These are phyloP conservation scores for Verticillium tricorpus DNA, from an alignment of 2,329 filamentous ascomycete genomes.

Conservation along the genomic window DNA sequence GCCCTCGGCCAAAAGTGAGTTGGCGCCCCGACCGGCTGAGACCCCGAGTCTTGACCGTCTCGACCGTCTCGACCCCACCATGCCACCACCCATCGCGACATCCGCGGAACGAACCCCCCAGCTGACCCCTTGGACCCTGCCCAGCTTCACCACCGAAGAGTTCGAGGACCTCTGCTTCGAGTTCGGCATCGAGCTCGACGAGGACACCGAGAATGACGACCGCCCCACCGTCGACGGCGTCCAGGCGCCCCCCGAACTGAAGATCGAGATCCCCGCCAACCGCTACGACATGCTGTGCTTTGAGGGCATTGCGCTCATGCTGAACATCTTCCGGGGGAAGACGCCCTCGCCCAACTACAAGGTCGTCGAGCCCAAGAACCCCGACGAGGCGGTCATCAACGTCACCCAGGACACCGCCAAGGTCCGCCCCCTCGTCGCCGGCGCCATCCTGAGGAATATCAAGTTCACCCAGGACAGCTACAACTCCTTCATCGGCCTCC, in stretches of 20 bases:
- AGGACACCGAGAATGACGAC: constrained; percentile 79
- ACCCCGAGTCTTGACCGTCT: constrained; percentile 5
- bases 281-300: constrained; percentile 94
- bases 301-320: constrained; percentile 91
- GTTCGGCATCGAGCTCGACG: constrained; percentile 95
- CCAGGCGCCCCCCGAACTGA: constrained; percentile 86
- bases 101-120: constrained; percentile 8
- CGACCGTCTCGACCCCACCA: constrained; percentile 15
- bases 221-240: constrained; percentile 70
- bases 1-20: constrained; percentile 81
- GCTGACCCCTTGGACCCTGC: constrained; percentile 8
- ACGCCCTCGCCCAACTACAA: constrained; percentile 73
- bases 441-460: constrained; percentile 83
- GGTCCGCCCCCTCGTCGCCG: constrained; percentile 84
- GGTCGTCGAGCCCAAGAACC: constrained; percentile 66
- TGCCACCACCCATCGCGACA: constrained; percentile 1
- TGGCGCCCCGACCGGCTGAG: constrained; percentile 19
- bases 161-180: constrained; percentile 99
- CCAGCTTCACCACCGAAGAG: constrained; percentile 81
- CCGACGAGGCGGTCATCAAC: constrained; percentile 74
- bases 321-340: constrained; percentile 88
- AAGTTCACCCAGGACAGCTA: constrained; percentile 89
- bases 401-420: constrained; percentile 70
- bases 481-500: constrained; percentile 93
- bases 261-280: constrained; percentile 97